These are phyloP conservation scores for Candida golubevii DNA, from an alignment of 805 yeast genomes.

Conservation along the genomic window DNA sequence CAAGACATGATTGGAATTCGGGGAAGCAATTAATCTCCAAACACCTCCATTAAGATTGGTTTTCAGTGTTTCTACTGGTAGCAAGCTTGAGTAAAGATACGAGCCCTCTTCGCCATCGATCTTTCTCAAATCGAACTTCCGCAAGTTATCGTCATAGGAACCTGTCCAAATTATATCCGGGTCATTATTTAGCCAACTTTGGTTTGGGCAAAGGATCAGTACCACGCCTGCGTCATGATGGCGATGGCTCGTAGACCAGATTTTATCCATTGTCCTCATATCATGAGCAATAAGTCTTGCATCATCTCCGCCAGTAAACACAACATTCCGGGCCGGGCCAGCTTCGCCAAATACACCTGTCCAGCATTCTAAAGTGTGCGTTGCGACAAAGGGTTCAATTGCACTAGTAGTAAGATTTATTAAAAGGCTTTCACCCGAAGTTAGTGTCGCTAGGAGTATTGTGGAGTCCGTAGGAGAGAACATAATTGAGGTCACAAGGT, in stretches of 20 bases:
- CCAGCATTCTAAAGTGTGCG: slow-evolving; percentile 85
- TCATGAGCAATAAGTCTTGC: slow-evolving; percentile 72
- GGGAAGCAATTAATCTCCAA: slow-evolving; percentile 79
- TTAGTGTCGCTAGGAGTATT: slow-evolving; percentile 53
- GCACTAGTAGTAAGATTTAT: slow-evolving; percentile 26
- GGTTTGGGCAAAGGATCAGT: slow-evolving; percentile 53
- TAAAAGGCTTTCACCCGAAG: slow-evolving; percentile 58
- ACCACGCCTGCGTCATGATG: slow-evolving; percentile 91
- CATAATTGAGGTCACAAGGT: slow-evolving; percentile 60
- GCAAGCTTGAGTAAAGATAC: slow-evolving; percentile 39
- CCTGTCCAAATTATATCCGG: slow-evolving; percentile 74
- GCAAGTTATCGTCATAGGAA: slow-evolving; percentile 79
- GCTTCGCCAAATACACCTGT: slow-evolving; percentile 65
- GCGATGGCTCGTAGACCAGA: slow-evolving; percentile 42
- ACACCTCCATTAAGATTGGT: slow-evolving; percentile 86
- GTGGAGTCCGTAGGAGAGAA: slow-evolving; percentile 44
- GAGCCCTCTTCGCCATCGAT: slow-evolving; percentile 33
- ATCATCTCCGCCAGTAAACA: slow-evolving; percentile 93
- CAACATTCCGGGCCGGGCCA: slow-evolving; percentile 49
- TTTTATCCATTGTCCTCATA: slow-evolving; percentile 34
- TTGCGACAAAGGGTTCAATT: slow-evolving; percentile 24
- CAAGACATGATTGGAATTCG: slow-evolving; percentile 46
- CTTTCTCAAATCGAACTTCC: slow-evolving; percentile 65
- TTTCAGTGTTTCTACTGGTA: slow-evolving; percentile 45
- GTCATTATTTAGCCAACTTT: slow-evolving; percentile 39